These are phyloP conservation scores for Diospyros lotus DNA, from an alignment of 148 eudicot species.

Conservation along the genomic window DNA sequence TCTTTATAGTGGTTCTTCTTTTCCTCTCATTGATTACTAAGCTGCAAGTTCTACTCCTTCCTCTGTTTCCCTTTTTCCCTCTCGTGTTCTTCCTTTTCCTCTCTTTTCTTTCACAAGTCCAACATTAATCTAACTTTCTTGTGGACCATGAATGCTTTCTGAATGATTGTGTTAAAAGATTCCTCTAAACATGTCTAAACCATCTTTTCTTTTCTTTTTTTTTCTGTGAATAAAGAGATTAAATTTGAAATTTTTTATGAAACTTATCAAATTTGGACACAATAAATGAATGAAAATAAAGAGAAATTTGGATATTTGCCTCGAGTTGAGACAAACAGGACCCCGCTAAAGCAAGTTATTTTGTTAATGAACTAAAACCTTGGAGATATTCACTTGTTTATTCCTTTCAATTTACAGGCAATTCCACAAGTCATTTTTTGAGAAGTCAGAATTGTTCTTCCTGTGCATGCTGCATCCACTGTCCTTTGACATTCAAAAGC, in stretches of 20 bases:
- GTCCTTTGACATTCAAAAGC: slow-evolving; percentile 68
- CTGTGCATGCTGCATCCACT: slow-evolving; percentile 66
- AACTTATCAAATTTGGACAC: not conserved
- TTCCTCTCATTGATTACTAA: too few relatives aligned
- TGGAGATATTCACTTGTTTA: not conserved
- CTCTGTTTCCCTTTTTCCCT: not conserved
- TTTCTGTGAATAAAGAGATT: not conserved
- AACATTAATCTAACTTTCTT: not conserved
- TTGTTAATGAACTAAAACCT: slow-evolving; percentile 1
- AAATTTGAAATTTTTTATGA: not conserved
- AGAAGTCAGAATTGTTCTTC: slow-evolving; percentile 73
- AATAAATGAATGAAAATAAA: not conserved
- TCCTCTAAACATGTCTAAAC: not conserved
- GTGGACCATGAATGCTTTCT: not conserved
- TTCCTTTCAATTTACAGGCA: slow-evolving; percentile 44
- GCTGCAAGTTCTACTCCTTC: too few relatives aligned
- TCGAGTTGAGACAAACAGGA: not conserved
- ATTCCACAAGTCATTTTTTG: slow-evolving; percentile 61
- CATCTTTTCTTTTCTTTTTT: not conserved
- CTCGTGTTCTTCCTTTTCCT: not conserved
- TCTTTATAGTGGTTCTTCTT: too few relatives aligned
- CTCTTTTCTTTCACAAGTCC: not conserved
- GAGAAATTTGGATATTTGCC: not conserved
- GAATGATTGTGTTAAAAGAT: not conserved
- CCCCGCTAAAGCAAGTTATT: not conserved